Evolutionary conservation across 2,329 filamentous ascomycete genomes (phyloP).

Genomic region (Colletotrichum somersetense): DNA sequence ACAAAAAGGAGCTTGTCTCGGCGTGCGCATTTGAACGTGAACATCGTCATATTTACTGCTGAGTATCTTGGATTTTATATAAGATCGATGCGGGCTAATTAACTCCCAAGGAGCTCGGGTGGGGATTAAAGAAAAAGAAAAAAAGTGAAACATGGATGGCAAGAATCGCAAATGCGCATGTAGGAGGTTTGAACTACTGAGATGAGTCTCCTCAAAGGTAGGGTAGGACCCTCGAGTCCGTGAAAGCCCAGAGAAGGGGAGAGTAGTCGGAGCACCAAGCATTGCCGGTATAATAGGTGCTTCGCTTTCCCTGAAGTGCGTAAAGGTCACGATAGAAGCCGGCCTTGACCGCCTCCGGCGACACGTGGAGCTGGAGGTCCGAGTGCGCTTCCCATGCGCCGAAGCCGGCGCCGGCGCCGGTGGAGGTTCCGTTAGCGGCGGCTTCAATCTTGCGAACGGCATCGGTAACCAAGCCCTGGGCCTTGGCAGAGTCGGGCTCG

Average conservation of each 20-base stretch:
- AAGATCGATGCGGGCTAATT: not conserved
- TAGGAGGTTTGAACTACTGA: no score
- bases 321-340: conserved; percentile 39
- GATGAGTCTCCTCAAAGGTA: not conserved
- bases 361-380: conserved; percentile 40
- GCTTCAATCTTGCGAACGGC: conserved; percentile 19
- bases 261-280: conserved; percentile 41
- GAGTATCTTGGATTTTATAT: not conserved
- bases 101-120: not conserved
- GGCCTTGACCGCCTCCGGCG: conserved; percentile 31
- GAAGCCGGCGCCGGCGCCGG: conserved; percentile 28
- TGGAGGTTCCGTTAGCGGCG: conserved; percentile 19
- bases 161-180: not conserved
- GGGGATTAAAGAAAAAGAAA: not conserved
- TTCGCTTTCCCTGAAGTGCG: conserved; percentile 39
- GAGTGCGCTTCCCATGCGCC: conserved; percentile 27
- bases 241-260: conserved; percentile 40
- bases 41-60: not conserved
- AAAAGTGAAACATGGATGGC: not conserved
- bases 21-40: not conserved
- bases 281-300: conserved; percentile 33
- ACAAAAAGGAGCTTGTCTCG: not conserved
- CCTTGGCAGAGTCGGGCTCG: conserved; percentile 31
- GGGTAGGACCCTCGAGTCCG: conserved; percentile 35
- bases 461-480: conserved; percentile 29